A percentile compares a stretch with the other conserved stretches of the same genome.
Conservation (phyloP, 2,329 filamentous ascomycete genomes). For the Coccinonectria pachysandricola region DNA sequence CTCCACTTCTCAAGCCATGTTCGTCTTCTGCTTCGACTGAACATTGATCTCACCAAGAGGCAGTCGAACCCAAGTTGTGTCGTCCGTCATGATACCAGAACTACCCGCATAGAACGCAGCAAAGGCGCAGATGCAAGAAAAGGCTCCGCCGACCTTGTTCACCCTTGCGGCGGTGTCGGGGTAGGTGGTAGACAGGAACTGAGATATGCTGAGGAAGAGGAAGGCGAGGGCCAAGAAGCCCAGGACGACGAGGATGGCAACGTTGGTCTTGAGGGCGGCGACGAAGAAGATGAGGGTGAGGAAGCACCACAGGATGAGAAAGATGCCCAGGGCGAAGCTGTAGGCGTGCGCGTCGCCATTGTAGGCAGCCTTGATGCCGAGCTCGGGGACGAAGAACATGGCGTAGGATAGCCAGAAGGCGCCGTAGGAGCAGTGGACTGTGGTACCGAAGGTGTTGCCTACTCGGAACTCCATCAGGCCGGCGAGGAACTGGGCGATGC, state of each 20-base stretch:
- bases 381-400: slow-evolving; percentile 42
- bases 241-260: slow-evolving; percentile 48
- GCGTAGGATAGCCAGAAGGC: slow-evolving; percentile 52
- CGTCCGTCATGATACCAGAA: slow-evolving; percentile 30
- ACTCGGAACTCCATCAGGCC: slow-evolving; percentile 46
- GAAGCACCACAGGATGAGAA: slow-evolving; percentile 50
- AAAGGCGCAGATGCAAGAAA: slow-evolving; percentile 26
- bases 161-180: slow-evolving; percentile 28
- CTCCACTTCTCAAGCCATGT: slow-evolving; percentile 15
- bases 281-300: slow-evolving; percentile 46
- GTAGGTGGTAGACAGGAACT: slow-evolving; percentile 35
- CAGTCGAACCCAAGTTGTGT: slow-evolving; percentile 31
- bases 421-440: slow-evolving; percentile 49
- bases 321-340: slow-evolving; percentile 45
- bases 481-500: slow-evolving; percentile 56
- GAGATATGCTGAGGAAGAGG: slow-evolving; percentile 46
- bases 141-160: slow-evolving; percentile 33
- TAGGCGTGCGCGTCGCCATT: slow-evolving; percentile 26
- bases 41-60: slow-evolving; percentile 28
- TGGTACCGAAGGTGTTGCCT: slow-evolving; percentile 54
- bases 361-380: slow-evolving; percentile 40
- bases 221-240: slow-evolving; percentile 49
- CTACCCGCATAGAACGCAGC: slow-evolving; percentile 30
- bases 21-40: slow-evolving; percentile 12
- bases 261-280: slow-evolving; percentile 46